phyloP scores from a whole-genome alignment of 345 rosid genomes.

The Camelina sativa region DNA sequence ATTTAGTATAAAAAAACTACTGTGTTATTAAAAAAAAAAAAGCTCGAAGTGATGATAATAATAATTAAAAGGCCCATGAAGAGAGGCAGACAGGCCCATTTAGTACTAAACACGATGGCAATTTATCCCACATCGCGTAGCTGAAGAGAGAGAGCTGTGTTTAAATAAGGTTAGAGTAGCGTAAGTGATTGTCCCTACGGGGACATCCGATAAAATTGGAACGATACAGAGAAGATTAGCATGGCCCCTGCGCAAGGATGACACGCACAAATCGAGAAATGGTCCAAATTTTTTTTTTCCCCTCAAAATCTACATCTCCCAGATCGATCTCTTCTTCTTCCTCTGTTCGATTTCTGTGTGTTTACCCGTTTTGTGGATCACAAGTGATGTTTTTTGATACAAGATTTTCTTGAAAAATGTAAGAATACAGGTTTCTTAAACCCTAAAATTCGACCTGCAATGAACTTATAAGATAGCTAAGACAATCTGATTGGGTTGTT shows the following conservation, averaged over 20 bases:
- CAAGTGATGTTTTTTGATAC: too few relatives aligned
- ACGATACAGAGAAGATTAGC: conserved; percentile 16
- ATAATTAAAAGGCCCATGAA: not conserved
- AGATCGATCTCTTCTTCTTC: not conserved
- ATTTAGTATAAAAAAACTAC: not conserved
- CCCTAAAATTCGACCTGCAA: not conserved
- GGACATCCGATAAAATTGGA: conserved; percentile 16
- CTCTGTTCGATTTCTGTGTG: not conserved
- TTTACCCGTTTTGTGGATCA: not conserved
- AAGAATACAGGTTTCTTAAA: not conserved
- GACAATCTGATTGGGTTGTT: not conserved
- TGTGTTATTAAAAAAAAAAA: not conserved
- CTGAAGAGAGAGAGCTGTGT: rapidly evolving
- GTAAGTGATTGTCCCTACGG: not conserved
- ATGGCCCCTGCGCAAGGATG: conserved; percentile 18
- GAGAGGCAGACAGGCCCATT: not conserved
- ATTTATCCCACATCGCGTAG: conserved; percentile 26
- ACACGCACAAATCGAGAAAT: conserved; percentile 13
- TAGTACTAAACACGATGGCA: not conserved
- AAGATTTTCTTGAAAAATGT: not conserved
- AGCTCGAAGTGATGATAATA: not conserved
- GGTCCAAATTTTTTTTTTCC: not conserved
- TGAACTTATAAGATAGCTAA: not conserved
- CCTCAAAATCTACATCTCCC: not conserved
- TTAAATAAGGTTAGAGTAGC: not conserved